A percentile compares a stretch with the other conserved stretches of the same genome.
phyloP scores from a whole-genome alignment of 495 filamentous ascomycete species.

The Aspergillus carlsbadensis region DNA sequence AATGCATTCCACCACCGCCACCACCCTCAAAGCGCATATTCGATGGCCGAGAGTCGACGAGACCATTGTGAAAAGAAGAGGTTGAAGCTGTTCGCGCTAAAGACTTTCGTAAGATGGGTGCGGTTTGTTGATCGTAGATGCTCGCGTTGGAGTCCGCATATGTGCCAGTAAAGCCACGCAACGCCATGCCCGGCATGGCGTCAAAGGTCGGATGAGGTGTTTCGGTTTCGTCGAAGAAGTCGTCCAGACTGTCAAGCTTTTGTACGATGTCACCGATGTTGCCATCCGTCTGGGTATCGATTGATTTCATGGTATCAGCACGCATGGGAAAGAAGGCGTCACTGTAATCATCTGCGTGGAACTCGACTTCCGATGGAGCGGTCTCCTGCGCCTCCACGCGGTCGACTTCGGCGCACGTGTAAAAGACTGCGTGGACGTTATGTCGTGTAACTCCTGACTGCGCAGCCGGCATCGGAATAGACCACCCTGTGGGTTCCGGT shows the following conservation, averaged over 20 bases:
- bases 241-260: conserved; percentile 89
- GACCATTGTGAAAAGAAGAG: conserved; percentile 84
- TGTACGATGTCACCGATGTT: conserved; percentile 84
- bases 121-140: conserved; percentile 90
- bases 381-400: conserved; percentile 55
- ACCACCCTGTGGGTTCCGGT: conserved; percentile 93
- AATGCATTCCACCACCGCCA: conserved; percentile 66
- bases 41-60: conserved; percentile 67
- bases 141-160: conserved; percentile 75
- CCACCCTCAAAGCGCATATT: conserved; percentile 55
- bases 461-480: conserved; percentile 87
- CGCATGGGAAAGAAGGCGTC: conserved; percentile 77
- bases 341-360: conserved; percentile 84
- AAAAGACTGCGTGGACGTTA: conserved; percentile 96
- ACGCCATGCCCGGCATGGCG: conserved; percentile 46
- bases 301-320: conserved; percentile 88
- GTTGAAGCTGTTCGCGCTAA: conserved; percentile 67
- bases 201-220: conserved; percentile 47
- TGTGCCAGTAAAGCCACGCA: conserved; percentile 63
- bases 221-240: conserved; percentile 81
- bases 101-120: conserved; percentile 85
- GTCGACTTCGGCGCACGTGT: conserved; percentile 74
- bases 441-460: conserved; percentile 79
- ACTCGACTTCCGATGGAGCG: conserved; percentile 83
- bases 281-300: conserved; percentile 72